phyloP scores from a whole-genome alignment of 108 stramenopile genomes.

The Cyclotella kingstonii region DNA sequence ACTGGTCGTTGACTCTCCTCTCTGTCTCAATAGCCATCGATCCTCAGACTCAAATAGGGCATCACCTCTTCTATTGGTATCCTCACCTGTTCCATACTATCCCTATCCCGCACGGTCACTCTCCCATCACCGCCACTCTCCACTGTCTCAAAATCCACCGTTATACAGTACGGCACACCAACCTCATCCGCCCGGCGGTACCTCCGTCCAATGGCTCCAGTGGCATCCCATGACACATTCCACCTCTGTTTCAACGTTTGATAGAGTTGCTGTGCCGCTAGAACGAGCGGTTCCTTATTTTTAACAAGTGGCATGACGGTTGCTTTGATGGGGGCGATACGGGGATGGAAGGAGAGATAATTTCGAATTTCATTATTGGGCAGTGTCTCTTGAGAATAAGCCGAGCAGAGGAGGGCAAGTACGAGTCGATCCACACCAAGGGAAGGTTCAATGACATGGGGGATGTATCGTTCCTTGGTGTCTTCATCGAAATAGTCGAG shows the following conservation, averaged over 20 bases:
- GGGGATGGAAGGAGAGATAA: conserved; percentile 87
- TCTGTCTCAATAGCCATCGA: conserved; percentile 81
- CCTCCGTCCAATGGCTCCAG: conserved; percentile 91
- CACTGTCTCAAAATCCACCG: conserved; percentile 96
- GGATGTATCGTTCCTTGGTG: conserved; percentile 90
- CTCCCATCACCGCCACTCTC: conserved; percentile 86
- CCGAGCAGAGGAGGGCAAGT: conserved; percentile 90
- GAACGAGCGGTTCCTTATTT: conserved; percentile 88
- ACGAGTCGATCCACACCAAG: conserved; percentile 92
- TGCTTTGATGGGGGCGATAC: conserved; percentile 94
- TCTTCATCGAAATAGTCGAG: conserved; percentile 93
- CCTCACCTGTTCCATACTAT: conserved; percentile 92
- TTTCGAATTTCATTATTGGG: conserved; percentile 86
- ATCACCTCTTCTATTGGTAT: conserved; percentile 87
- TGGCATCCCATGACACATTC: conserved; percentile 84
- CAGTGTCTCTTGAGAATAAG: conserved; percentile 93
- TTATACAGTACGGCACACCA: conserved; percentile 96
- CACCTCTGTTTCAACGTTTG: conserved; percentile 69
- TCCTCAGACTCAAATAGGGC: conserved; percentile 72
- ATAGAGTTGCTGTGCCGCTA: conserved; percentile 76
- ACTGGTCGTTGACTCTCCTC: too few species aligned
- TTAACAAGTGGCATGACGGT: conserved; percentile 94
- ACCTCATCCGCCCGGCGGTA: conserved; percentile 93
- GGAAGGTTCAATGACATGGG: conserved; percentile 96
- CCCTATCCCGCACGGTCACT: conserved; percentile 95